phyloP scores from a whole-genome alignment of 768 basidiomycete species.

The Thelephora ganbajun region DNA sequence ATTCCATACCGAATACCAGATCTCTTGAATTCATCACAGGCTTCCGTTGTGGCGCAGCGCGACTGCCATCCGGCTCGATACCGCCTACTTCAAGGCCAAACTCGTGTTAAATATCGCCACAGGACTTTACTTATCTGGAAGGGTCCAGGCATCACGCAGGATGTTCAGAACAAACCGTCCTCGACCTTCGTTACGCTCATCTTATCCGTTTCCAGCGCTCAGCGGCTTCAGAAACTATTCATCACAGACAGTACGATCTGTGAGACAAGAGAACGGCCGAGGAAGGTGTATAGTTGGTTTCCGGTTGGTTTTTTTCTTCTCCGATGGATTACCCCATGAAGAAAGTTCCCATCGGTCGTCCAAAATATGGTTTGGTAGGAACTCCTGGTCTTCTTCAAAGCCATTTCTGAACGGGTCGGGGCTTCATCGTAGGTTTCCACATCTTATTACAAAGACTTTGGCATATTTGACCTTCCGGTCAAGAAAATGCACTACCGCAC shows the following conservation, averaged over 20 bases:
- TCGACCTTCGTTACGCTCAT: conserved; percentile 45
- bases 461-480: too few species aligned
- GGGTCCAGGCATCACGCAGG: conserved; percentile 36
- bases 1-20: conserved; percentile 28
- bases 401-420: too few species aligned
- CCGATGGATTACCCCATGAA: too few species aligned
- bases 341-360: too few species aligned
- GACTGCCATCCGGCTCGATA: conserved; percentile 37
- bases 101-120: conserved; percentile 36
- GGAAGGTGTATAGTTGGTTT: conserved; percentile 53
- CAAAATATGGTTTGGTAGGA: too few species aligned
- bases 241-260: conserved; percentile 43
- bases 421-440: too few species aligned
- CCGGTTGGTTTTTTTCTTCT: too few species aligned
- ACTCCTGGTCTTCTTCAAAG: too few species aligned
- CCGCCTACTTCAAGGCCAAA: conserved; percentile 49
- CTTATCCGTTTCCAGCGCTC: conserved; percentile 34
- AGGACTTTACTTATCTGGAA: conserved; percentile 52
- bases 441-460: too few species aligned
- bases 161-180: conserved; percentile 53
- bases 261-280: conserved; percentile 51
- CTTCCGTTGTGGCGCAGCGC: conserved; percentile 30
- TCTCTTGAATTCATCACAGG: conserved; percentile 39
- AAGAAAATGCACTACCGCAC: too few species aligned
- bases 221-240: conserved; percentile 52